These are phyloP conservation scores for Oidiodendron maius DNA, from an alignment of 495 filamentous ascomycete genomes.

Conservation along the genomic window DNA sequence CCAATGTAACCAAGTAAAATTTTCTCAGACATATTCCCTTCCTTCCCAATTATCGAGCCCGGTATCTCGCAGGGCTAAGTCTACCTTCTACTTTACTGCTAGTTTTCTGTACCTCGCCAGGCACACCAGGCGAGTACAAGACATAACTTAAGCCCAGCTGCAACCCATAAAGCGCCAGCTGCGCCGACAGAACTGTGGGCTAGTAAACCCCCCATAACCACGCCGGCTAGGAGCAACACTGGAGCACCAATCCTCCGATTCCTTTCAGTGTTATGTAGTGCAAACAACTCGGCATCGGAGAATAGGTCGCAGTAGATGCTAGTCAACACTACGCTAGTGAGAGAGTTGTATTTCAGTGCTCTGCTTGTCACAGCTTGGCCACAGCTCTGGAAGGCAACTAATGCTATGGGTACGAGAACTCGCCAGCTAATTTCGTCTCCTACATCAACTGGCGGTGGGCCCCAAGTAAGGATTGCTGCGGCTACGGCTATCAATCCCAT, in stretches of 20 bases:
- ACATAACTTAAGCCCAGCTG: conserved; percentile 45
- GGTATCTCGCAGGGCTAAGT: no score
- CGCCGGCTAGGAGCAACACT: conserved; percentile 51
- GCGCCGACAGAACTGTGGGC: conserved; percentile 43
- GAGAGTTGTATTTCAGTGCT: conserved; percentile 51
- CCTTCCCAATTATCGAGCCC: no score
- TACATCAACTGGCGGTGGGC: conserved; percentile 23
- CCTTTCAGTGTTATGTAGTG: conserved; percentile 46
- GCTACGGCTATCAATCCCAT: conserved; percentile 45
- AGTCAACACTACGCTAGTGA: conserved; percentile 67
- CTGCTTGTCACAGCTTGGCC: conserved; percentile 66
- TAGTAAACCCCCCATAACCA: conserved; percentile 52
- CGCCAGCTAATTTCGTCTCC: conserved; percentile 47
- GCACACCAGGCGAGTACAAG: conserved; percentile 49
- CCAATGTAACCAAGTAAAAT: no score
- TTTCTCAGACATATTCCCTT: no score
- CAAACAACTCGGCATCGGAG: conserved; percentile 51
- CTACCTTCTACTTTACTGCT: background rate
- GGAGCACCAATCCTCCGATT: conserved; percentile 54
- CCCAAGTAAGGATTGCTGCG: conserved; percentile 50
- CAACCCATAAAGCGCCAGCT: conserved; percentile 59
- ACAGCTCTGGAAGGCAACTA: conserved; percentile 64
- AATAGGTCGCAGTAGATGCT: conserved; percentile 69
- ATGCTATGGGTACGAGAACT: conserved; percentile 51
- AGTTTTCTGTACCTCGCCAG: conserved; percentile 41